Base-by-base conservation (phyloP, 106 monocot genomes). In the Dioscorea alata region DNA sequence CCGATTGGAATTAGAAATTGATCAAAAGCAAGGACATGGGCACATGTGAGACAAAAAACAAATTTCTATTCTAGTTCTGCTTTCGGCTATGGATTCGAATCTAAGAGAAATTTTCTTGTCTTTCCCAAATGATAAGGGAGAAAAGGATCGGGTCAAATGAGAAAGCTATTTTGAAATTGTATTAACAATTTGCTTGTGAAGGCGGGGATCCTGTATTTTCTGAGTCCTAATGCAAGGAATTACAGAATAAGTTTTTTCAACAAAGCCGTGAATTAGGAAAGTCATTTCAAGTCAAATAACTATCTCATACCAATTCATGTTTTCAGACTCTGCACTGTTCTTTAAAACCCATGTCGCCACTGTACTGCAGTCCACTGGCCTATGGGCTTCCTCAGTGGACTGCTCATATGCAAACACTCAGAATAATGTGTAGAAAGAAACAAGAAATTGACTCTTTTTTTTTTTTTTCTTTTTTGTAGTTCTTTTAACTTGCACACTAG, bases 281-380 rank as follows among this genome's bases (percentile, higher is more conserved):
- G 13, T 54, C 1, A 54, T 54, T 19, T 15, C 3, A 54, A 16
- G 15, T 19, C 5, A 18, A 19, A 54, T 17, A 7, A 1, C 18
- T 28, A 42, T 32, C 4, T 17, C 60, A 13, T 53, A 78, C 77
- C 77, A 78, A 52, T 78, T 78, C 77, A 78, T 78, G 67, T 78
- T 78, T 48, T 78, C 77, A 59, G 77, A 78, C 54, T 78, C 77
- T 0, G 77, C 77, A 59, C 77, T 78, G 50, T 78, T 78, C 31
- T 78, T 76, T 12, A 76, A 22, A 25, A 76, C 49, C 76, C 76
- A 76, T 64, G 57, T 76, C 57, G 76, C 69, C 12, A 78, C 77
- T 22, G 71, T 78, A 31, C 25, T 32, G 61, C 77, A 78, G 25
- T 71, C 71, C 71, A 78, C 77, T 32, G 77, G 77, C 35, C 77